These are phyloP conservation scores for Trichoderma sp. DNA, from an alignment of 2,329 filamentous ascomycete species.

Conservation along the genomic window DNA sequence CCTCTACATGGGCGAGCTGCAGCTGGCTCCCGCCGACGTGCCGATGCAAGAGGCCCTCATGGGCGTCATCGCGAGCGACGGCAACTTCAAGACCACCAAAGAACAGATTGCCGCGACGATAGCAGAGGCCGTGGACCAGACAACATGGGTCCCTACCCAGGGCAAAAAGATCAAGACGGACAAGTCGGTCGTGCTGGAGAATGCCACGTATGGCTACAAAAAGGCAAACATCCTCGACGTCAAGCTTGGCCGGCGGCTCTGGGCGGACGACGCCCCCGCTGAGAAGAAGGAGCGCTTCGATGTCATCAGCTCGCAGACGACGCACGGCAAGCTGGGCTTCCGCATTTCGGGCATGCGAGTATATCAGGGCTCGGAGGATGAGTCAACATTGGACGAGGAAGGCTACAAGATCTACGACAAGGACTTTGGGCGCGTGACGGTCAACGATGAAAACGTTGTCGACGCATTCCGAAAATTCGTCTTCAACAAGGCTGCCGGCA, in stretches of 20 bases:
- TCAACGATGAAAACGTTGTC: slow-evolving; percentile 57
- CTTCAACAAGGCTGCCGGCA: slow-evolving; percentile 59
- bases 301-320: slow-evolving; percentile 59
- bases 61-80: slow-evolving; percentile 44
- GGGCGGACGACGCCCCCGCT: slow-evolving; percentile 70
- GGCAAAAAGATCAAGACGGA: slow-evolving; percentile 71
- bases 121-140: slow-evolving; percentile 27
- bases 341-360: slow-evolving; percentile 67
- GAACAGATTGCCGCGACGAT: slow-evolving; percentile 40
- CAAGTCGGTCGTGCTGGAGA: slow-evolving; percentile 80
- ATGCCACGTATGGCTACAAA: slow-evolving; percentile 77
- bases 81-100: slow-evolving; percentile 37
- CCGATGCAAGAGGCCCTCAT: slow-evolving; percentile 52
- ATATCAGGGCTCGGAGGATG: slow-evolving; percentile 58
- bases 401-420: slow-evolving; percentile 64
- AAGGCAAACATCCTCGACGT: slow-evolving; percentile 89
- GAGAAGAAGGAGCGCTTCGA: slow-evolving; percentile 64
- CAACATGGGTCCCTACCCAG: slow-evolving; percentile 51
- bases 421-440: slow-evolving; percentile 57
- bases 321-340: slow-evolving; percentile 62
- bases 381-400: slow-evolving; percentile 53
- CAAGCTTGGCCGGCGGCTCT: slow-evolving; percentile 84
- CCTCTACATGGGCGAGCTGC: slow-evolving; percentile 77
- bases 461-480: slow-evolving; percentile 59
- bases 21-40: slow-evolving; percentile 58